Conservation (phyloP, 1,139 yeast genomes). For the Tardiomyces depauwii region DNA sequence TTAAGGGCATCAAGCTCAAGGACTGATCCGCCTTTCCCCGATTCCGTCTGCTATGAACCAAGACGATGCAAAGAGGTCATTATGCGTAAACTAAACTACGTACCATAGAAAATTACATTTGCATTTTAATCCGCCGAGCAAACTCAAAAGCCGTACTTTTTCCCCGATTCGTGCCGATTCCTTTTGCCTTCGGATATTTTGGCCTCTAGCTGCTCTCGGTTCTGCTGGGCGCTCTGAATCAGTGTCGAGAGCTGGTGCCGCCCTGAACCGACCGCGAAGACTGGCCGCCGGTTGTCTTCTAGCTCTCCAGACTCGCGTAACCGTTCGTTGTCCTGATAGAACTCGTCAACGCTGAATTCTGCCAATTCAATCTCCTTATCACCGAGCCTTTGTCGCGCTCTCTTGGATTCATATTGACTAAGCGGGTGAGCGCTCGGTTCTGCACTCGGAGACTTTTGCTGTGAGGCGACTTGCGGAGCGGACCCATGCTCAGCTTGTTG, state of each 20-base stretch:
- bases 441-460: no score
- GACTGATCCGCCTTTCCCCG: no score
- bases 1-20: slow-evolving; percentile 65
- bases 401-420: no score
- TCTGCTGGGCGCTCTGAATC: slow-evolving; percentile 19
- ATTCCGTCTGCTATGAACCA: no score
- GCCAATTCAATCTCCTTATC: slow-evolving; percentile 8
- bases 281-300: slow-evolving; percentile 16
- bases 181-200: slow-evolving; percentile 13
- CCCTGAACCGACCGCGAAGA: slow-evolving; percentile 18
- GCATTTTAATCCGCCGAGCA: no score
- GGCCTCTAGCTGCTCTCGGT: slow-evolving; percentile 21
- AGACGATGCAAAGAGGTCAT: no score
- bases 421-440: no score
- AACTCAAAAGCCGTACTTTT: slow-evolving; percentile 19
- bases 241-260: slow-evolving; percentile 20
- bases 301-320: slow-evolving; percentile 12
- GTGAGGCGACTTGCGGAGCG: no score
- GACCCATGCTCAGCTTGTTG: no score
- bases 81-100: no score
- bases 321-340: slow-evolving; percentile 16
- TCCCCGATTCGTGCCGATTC: slow-evolving; percentile 15
- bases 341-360: slow-evolving; percentile 21
- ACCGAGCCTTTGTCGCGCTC: no score
- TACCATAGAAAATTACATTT: no score